Evolutionary conservation across 1,284 basidiomycete species (phyloP).

Genomic region (Ceratobasidium sp.): DNA sequence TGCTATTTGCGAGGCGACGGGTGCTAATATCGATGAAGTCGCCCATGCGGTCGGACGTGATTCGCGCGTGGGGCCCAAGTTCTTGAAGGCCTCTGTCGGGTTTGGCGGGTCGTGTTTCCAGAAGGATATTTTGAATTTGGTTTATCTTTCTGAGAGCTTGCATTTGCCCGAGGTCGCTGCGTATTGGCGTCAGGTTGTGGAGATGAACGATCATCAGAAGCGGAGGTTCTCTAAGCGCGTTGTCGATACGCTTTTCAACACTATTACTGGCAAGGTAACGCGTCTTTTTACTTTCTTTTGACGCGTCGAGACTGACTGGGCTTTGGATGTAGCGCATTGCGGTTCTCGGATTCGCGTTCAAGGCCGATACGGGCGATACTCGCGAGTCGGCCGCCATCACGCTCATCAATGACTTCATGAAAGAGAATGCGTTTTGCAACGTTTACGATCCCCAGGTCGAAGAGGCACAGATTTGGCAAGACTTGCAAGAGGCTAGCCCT

Average conservation of each 20-base stretch:
- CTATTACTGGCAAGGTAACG: constrained; percentile 91
- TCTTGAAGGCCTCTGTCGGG: constrained; percentile 94
- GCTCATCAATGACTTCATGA: constrained; percentile 91
- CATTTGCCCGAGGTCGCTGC: constrained; percentile 97
- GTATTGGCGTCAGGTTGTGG: constrained; percentile 96
- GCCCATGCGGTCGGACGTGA: constrained; percentile 95
- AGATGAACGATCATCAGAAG: constrained; percentile 98
- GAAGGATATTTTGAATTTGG: constrained; percentile 98
- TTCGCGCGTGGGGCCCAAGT: constrained; percentile 92
- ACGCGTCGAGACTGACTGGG: constrained; percentile 1
- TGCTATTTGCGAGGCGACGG: constrained; percentile 99
- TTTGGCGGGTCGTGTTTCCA: constrained; percentile 99
- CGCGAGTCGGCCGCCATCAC: constrained; percentile 98
- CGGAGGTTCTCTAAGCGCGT: constrained; percentile 87
- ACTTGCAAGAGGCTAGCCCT: constrained; percentile 75
- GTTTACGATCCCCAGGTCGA: constrained; percentile 89
- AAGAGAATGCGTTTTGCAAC: constrained; percentile 86
- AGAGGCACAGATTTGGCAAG: constrained; percentile 76
- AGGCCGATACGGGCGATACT: constrained; percentile 96
- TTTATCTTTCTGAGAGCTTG: constrained; percentile 93
- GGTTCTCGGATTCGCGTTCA: constrained; percentile 96
- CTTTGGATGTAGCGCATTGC: constrained; percentile 78
- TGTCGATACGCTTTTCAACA: constrained; percentile 97
- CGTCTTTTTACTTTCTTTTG: constrained; percentile 21
- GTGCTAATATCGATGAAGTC: constrained; percentile 98